Evolutionary conservation across 169 alveolate genomes (phyloP).

Genomic region (Plasmodium vivax): DNA sequence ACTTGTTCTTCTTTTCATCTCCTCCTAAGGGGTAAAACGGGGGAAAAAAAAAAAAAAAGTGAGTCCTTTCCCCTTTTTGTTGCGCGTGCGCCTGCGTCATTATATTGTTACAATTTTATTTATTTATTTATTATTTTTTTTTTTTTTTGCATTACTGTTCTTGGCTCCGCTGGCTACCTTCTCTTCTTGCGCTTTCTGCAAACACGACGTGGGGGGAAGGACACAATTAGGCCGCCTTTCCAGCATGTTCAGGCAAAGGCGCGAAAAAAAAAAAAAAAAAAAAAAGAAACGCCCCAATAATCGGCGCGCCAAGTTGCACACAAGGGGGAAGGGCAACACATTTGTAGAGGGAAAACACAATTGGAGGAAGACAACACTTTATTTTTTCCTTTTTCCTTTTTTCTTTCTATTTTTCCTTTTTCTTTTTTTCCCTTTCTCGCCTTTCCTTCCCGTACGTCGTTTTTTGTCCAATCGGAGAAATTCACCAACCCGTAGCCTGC

Average conservation of each 20-base stretch:
- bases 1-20: neutral
- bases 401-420: neutral
- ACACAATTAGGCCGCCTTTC: neutral
- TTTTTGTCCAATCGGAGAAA: neutral
- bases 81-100: neutral
- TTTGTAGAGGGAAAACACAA: too few relatives aligned
- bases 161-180: neutral
- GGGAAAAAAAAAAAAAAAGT: neutral
- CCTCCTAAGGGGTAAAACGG: neutral
- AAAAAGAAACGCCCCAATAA: neutral
- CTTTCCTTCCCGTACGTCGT: neutral
- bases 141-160: slow-evolving; percentile 1
- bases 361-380: neutral
- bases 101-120: neutral
- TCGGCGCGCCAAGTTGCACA: neutral
- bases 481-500: slow-evolving; percentile 22
- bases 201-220: neutral
- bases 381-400: neutral
- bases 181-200: neutral
- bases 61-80: neutral
- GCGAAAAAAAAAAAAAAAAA: neutral
- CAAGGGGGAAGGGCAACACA: neutral
- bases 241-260: neutral
- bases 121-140: too few relatives aligned
- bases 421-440: neutral